A percentile compares a stretch with the other conserved stretches of the same genome.
phyloP scores from a whole-genome alignment of 225 moss, liverwort and hornwort genomes.

The Neckera pumila region DNA sequence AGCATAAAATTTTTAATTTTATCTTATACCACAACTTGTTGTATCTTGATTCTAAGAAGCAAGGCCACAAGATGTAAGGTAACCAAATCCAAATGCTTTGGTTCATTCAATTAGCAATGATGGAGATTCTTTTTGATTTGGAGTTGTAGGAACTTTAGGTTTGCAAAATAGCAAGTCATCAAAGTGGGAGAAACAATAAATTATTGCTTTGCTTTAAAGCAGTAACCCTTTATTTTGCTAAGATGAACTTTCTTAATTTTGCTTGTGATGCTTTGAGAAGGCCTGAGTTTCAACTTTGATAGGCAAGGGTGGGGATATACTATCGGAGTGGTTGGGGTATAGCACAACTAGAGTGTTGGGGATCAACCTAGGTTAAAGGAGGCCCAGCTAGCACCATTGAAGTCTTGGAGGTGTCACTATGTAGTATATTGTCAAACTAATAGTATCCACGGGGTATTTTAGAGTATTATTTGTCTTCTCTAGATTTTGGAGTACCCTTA shows the following conservation, averaged over 20 bases:
- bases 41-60: neutral
- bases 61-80: neutral
- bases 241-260: neutral
- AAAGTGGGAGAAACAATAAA: rapidly evolving
- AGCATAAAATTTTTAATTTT: neutral
- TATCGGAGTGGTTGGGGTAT: rapidly evolving
- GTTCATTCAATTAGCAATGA: too few species aligned
- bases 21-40: rapidly evolving
- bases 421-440: too few species aligned
- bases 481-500: neutral
- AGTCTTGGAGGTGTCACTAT: neutral
- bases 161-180: neutral
- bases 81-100: neutral
- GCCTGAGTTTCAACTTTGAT: rapidly evolving
- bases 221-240: rapidly evolving
- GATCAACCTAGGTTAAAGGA: rapidly evolving
- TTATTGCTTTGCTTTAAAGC: neutral
- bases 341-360: rapidly evolving
- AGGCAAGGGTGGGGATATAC: rapidly evolving
- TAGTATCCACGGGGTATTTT: neutral
- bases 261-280: rapidly evolving
- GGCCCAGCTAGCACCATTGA: rapidly evolving
- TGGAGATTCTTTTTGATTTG: neutral
- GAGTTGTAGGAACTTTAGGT: neutral
- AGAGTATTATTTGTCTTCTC: too few species aligned